A percentile compares a stretch with the other conserved stretches of the same genome.
These are phyloP conservation scores for Xylaria curta DNA, from an alignment of 495 filamentous ascomycete genomes.

Conservation along the genomic window DNA sequence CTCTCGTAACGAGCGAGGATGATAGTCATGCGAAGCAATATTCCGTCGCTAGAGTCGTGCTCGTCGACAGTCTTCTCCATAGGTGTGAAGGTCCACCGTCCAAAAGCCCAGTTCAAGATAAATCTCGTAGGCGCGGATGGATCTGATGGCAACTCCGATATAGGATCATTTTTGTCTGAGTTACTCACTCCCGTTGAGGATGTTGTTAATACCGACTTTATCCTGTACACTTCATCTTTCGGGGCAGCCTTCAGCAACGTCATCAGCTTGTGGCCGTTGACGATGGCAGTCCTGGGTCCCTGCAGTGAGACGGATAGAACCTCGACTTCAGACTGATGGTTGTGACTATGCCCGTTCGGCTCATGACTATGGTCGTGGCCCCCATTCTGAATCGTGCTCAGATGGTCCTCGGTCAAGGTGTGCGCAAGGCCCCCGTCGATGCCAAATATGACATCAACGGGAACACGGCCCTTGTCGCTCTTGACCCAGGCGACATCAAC, in stretches of 20 bases:
- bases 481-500: conserved; percentile 81
- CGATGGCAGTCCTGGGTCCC: conserved; percentile 42
- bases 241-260: conserved; percentile 71
- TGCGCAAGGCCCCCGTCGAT: conserved; percentile 81
- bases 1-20: conserved; percentile 86
- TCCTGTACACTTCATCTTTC: conserved; percentile 93
- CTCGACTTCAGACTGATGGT: conserved; percentile 87
- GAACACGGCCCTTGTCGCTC: conserved; percentile 76
- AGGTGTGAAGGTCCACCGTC: conserved; percentile 86
- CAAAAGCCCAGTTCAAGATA: conserved; percentile 98
- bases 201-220: conserved; percentile 83
- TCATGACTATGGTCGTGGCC: conserved; percentile 41
- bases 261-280: conserved; percentile 71
- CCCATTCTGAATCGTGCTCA: conserved; percentile 42
- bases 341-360: conserved; percentile 42
- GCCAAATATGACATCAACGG: conserved; percentile 79
- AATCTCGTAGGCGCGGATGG: conserved; percentile 53
- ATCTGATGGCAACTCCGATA: conserved; percentile 5
- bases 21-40: conserved; percentile 76
- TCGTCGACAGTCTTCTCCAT: conserved; percentile 52
- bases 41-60: conserved; percentile 54
- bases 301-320: conserved; percentile 78
- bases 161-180: conserved; percentile 59
- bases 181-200: conserved; percentile 58
- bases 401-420: conserved; percentile 51